Base-by-base conservation (phyloP, 2,329 filamentous ascomycete genomes). In the Scytalidium sp. region DNA sequence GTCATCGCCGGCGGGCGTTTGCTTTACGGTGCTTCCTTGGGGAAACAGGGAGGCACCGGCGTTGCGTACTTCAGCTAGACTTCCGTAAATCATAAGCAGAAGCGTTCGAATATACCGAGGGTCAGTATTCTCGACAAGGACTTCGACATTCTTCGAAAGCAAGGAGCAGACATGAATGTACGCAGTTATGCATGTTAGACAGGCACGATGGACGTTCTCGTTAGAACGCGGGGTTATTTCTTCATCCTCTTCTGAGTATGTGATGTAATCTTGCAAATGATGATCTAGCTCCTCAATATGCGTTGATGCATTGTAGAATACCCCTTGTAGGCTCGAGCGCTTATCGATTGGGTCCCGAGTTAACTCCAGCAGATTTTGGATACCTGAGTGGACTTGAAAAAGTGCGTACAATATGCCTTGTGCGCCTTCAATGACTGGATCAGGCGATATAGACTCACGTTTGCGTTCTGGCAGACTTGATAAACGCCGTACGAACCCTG, bases 361-460 rank as follows among this genome's bases (percentile, higher is more conserved):
- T 44, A 86, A 70, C 41, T 79, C 75, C 65, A 85, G 81, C 47
- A 87, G 70, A 67, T 80, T 81, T 64, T 86, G 82, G 51, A 87
- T 84, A 68, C 82, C 81, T 4, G 83, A 83, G 54, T 87, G 83
- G 21, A 86, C 82, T 62, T 85, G 82, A 54, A 85, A 86, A 23
- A 86, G 75, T 3, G 83, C 81, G 62, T 85, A 86, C 2, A 86
- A 72, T 20, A 86, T 80, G 22, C 83, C 83, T 61, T 85, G 85
- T 23, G 83, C 83, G 13, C 80, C 78, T 60, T 87, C 83, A 23
- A 85, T 69, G 3, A 85, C 73, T 1, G 82, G 81, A 57, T 86
- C 81, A 52, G 75, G 77, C 4, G 79, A 67, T 58, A 76, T 80
- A 6, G 82, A 85, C 60, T 85, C 80, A 45, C 82, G 77, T 47